These are phyloP conservation scores for Colletotrichum chlorophyti DNA, from an alignment of 2,329 filamentous ascomycete genomes.

Conservation along the genomic window DNA sequence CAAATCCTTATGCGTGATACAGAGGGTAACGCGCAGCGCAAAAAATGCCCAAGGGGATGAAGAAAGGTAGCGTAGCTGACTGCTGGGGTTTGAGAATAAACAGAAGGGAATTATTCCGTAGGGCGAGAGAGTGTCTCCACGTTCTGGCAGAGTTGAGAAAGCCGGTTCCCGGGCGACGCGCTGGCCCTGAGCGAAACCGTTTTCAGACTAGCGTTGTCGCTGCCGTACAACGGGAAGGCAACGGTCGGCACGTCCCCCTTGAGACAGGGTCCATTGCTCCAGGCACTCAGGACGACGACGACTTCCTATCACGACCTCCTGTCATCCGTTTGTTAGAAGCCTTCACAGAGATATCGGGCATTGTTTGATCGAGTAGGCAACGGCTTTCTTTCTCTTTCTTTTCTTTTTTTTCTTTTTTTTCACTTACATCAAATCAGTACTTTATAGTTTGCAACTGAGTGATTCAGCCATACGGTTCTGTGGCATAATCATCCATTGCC, in stretches of 20 bases:
- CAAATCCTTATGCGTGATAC: conserved; percentile 12
- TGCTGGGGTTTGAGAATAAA: conserved; percentile 19
- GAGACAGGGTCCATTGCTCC: background rate
- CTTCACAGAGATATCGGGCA: too few relatives aligned
- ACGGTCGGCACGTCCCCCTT: conserved; percentile 10
- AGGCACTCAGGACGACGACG: background rate
- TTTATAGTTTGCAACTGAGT: too few relatives aligned
- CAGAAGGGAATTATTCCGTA: conserved; percentile 14
- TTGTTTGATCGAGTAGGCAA: too few relatives aligned
- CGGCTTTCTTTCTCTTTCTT: too few relatives aligned
- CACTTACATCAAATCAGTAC: too few relatives aligned
- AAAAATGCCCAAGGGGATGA: conserved; percentile 10
- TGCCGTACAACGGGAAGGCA: conserved; percentile 17
- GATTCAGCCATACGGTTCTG: too few relatives aligned
- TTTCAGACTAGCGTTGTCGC: conserved; percentile 25
- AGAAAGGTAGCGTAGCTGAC: background rate
- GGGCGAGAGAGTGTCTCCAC: conserved; percentile 13
- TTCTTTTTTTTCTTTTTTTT: too few relatives aligned
- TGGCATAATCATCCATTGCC: too few relatives aligned
- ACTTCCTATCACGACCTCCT: too few relatives aligned
- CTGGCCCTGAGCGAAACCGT: background rate
- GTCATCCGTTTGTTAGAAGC: too few relatives aligned
- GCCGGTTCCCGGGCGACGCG: conserved; percentile 28
- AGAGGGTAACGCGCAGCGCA: background rate
- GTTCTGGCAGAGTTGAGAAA: conserved; percentile 18